phyloP scores from a whole-genome alignment of 2,329 filamentous ascomycete species.

The Claviceps spartinae region DNA sequence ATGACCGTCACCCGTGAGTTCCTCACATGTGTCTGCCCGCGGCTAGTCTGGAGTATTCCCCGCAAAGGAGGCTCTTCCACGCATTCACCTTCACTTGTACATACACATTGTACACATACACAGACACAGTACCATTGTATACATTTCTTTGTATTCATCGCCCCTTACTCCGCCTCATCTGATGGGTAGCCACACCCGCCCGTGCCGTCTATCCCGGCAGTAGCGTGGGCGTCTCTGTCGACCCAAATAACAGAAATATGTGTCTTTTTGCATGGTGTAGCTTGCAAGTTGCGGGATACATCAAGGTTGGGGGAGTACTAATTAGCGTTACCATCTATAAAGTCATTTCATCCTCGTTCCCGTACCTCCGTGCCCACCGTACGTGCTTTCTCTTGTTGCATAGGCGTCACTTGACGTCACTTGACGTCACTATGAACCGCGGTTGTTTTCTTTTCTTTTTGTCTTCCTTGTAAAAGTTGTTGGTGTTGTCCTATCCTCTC shows the following conservation, averaged over 20 bases:
- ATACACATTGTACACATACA: not conserved
- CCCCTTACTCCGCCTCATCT: not conserved
- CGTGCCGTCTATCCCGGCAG: conserved; percentile 3
- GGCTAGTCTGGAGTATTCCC: no score
- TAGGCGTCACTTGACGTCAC: not conserved
- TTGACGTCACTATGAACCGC: not conserved
- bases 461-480: not conserved
- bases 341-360: not conserved
- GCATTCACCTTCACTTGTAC: not conserved
- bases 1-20: no score
- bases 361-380: not conserved
- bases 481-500: not conserved
- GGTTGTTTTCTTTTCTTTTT: not conserved
- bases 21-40: no score
- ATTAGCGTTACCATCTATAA: conserved; percentile 11
- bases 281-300: conserved; percentile 24
- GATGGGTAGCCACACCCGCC: conserved; percentile 3
- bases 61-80: no score
- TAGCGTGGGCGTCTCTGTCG: not conserved
- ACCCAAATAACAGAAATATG: not conserved
- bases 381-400: not conserved
- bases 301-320: conserved; percentile 6
- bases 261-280: conserved; percentile 15
- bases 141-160: not conserved
- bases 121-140: not conserved